phyloP scores from a whole-genome alignment of 2,329 filamentous ascomycete species.

The Sclerotinia trifoliorum region DNA sequence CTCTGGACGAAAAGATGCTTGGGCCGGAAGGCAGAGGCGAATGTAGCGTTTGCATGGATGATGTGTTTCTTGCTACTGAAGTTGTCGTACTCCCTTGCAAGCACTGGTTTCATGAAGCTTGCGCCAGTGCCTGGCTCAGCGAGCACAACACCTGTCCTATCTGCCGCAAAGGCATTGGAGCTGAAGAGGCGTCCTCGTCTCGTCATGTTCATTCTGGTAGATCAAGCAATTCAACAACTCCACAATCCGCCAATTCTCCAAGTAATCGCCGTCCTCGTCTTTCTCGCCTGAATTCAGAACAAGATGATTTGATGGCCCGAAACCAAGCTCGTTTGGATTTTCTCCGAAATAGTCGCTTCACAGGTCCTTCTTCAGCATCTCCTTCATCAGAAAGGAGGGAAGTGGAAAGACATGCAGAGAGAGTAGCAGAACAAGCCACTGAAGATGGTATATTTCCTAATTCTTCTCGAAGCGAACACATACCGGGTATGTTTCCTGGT shows the following conservation, averaged over 20 bases:
- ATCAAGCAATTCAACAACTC: conserved; percentile 20
- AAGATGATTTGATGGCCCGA: conserved; percentile 20
- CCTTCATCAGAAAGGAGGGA: conserved; percentile 14
- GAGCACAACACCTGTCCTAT: conserved; percentile 93
- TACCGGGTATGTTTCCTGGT: conserved; percentile 27
- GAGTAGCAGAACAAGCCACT: neutral
- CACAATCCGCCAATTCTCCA: neutral
- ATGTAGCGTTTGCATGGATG: conserved; percentile 94
- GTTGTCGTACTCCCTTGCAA: conserved; percentile 80
- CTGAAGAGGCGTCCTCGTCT: conserved; percentile 25
- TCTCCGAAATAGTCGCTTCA: conserved; percentile 31
- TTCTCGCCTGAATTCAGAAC: conserved; percentile 12
- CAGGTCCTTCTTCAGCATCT: conserved; percentile 28
- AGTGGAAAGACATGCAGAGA: neutral
- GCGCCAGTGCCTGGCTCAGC: conserved; percentile 78
- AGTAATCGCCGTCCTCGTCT: conserved; percentile 22
- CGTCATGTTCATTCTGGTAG: conserved; percentile 18
- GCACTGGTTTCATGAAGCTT: conserved; percentile 90
- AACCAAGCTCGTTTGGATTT: conserved; percentile 37
- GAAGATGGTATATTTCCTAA: neutral
- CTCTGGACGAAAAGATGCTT: conserved; percentile 68
- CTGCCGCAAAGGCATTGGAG: conserved; percentile 54
- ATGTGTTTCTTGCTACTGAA: conserved; percentile 69
- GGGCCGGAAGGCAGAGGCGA: conserved; percentile 65
- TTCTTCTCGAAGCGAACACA: conserved; percentile 4